Percentiles rank a stretch among this genome's conserved stretches.
Evolutionary conservation across 306 rosid genomes (phyloP).

Genomic region (Cicer judaicum): DNA sequence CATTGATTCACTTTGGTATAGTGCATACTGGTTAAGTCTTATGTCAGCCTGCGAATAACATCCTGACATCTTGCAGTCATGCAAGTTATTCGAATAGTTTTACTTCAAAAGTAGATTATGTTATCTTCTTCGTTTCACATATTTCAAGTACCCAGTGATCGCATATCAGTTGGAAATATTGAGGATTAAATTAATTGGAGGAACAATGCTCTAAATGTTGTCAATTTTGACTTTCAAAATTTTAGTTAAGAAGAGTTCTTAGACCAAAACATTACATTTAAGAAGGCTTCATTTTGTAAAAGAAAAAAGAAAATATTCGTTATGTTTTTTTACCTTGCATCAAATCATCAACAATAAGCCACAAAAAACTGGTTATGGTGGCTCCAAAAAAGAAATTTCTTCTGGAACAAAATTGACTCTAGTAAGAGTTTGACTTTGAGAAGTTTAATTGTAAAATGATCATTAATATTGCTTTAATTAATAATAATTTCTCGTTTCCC

Average conservation of each 20-base stretch:
- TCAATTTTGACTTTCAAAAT: constrained; percentile 4
- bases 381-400: neutral
- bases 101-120: neutral
- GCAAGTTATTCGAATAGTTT: constrained; percentile 33
- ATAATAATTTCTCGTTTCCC: too few species aligned
- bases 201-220: neutral
- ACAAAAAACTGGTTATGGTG: constrained; percentile 8
- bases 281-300: constrained; percentile 14
- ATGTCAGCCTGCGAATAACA: constrained; percentile 24
- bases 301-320: constrained; percentile 23
- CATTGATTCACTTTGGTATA: constrained; percentile 34
- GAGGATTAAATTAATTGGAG: constrained; percentile 16
- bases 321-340: constrained; percentile 39
- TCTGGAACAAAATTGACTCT: too few species aligned
- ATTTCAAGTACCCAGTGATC: constrained; percentile 21
- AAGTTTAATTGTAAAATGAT: too few species aligned
- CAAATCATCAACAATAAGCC: constrained; percentile 29
- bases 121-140: constrained; percentile 8
- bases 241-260: neutral
- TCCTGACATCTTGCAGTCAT: constrained; percentile 33
- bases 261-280: constrained; percentile 1
- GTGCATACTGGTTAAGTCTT: constrained; percentile 25
- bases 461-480: too few species aligned
- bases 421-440: too few species aligned
- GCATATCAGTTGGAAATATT: neutral